phyloP scores from a whole-genome alignment of 371 early-diverging fungal genomes.

The Mortierella sp. region DNA sequence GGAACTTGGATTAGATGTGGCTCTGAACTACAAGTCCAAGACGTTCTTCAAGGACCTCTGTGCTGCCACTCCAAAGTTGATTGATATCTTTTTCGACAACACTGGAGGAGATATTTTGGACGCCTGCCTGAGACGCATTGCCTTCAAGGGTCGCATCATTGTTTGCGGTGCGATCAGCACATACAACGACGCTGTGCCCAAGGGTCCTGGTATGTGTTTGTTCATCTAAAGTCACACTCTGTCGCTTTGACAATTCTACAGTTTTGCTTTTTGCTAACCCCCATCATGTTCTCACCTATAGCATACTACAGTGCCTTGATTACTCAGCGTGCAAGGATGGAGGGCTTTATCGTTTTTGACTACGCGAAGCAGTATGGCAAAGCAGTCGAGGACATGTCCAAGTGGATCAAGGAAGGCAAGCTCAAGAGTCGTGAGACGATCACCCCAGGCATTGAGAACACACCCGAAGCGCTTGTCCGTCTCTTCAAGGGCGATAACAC shows the following conservation, averaged over 20 bases:
- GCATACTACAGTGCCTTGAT: slow-evolving; percentile 56
- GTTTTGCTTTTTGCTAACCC: background rate
- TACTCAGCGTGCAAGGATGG: slow-evolving; percentile 62
- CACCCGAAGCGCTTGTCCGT: slow-evolving; percentile 79
- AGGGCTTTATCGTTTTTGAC: slow-evolving; percentile 77
- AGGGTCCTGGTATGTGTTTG: slow-evolving; percentile 44
- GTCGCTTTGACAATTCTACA: background rate
- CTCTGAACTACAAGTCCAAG: slow-evolving; percentile 74
- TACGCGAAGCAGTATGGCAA: slow-evolving; percentile 61
- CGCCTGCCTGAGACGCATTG: slow-evolving; percentile 63
- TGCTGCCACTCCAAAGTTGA: slow-evolving; percentile 69
- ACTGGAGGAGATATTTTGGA: slow-evolving; percentile 83
- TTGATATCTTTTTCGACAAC: slow-evolving; percentile 80
- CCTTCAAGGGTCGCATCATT: slow-evolving; percentile 68
- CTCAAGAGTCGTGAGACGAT: slow-evolving; percentile 73
- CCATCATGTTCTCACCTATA: background rate
- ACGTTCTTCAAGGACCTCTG: slow-evolving; percentile 55
- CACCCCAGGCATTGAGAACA: slow-evolving; percentile 82
- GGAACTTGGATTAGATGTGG: slow-evolving; percentile 72
- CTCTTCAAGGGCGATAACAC: slow-evolving; percentile 85
- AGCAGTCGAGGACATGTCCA: slow-evolving; percentile 70
- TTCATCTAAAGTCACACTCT: no score
- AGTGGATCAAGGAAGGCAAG: slow-evolving; percentile 75
- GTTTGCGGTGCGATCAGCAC: slow-evolving; percentile 79
- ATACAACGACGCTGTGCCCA: slow-evolving; percentile 64